Evolutionary conservation across 2,329 filamentous ascomycete species (phyloP), one percentile per base, ranked within the genome.

Genomic region (Epichloe typhina): DNA sequence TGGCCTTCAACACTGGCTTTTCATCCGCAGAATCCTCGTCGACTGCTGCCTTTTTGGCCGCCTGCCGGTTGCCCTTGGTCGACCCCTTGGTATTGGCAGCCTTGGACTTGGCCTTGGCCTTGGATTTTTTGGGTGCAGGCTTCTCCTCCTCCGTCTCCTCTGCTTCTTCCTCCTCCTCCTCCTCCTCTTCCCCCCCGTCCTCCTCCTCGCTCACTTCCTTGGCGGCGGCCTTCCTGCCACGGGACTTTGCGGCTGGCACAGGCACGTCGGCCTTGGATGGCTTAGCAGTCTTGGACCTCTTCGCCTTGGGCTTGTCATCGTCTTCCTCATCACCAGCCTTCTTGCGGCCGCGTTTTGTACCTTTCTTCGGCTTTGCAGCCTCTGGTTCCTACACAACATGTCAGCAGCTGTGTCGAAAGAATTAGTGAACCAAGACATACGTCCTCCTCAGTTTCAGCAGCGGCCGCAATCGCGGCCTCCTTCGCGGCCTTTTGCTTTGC

Each of bases 401-500:
- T 42, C 31, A 47, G 39, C 9, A 17, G 21, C 31, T 21, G n/a
- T 9, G 13, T 11, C 13, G 17, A 7, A n/a, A 15, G 13, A 23
- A 5, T 23, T n/a, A 41, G 13, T 8, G 5, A 39, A 47, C 21
- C 6, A 19, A 12, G 9, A 53, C 50, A 23, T 51, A 61, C 62
- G 51, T 55, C 41, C 50, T 56, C 55, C 33, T 55, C 57, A 3
- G 52, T 55, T 6, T 54, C 62, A 23, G 59, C 61, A 15, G 59
- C 64, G 15, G 63, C 65, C 40, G 56, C 59, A 49, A 61, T 63
- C 56, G 66, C 68, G 46, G 54, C 65, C 54, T 60, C 59, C 49
- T 62, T 63, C 56, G 66, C 68, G 46, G 54, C 65, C 54, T 60
- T 68, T 53, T 70, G 64, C 47, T 61, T 62, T 38, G 60, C 61